Evolutionary conservation across 1,284 basidiomycete genomes (phyloP).

Genomic region (Fomes fomentarius): DNA sequence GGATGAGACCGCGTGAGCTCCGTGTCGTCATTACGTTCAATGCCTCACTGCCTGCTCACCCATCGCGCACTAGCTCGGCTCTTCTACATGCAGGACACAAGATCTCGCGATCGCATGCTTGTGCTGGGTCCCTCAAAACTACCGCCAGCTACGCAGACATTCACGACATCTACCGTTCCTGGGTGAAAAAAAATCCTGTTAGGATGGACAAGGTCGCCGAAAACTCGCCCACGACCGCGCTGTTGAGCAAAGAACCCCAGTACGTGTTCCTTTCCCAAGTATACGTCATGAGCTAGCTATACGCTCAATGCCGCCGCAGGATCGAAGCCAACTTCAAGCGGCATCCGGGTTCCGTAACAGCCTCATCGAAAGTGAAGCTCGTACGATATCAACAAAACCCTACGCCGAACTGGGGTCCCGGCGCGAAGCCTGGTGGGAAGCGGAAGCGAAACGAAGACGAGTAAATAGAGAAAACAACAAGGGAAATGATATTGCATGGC

Average conservation of each 20-base stretch:
- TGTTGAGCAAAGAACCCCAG: slow-evolving; percentile 72
- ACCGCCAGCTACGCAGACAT: slow-evolving; percentile 75
- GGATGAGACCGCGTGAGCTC: slow-evolving; percentile 71
- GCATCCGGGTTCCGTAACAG: slow-evolving; percentile 66
- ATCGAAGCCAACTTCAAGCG: slow-evolving; percentile 71
- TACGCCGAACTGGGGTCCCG: slow-evolving; percentile 90
- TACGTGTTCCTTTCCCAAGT: slow-evolving; percentile 38
- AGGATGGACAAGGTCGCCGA: slow-evolving; percentile 80
- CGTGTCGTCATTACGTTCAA: not conserved
- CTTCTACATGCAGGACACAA: slow-evolving; percentile 85
- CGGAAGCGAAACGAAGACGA: slow-evolving; percentile 48
- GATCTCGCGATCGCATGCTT: slow-evolving; percentile 90
- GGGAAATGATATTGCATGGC: slow-evolving; percentile 16
- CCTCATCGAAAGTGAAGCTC: slow-evolving; percentile 69
- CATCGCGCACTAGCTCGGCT: slow-evolving; percentile 63
- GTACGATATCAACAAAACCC: slow-evolving; percentile 95
- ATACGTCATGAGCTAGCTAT: no score
- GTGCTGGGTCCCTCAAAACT: slow-evolving; percentile 91
- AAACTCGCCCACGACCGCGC: slow-evolving; percentile 64
- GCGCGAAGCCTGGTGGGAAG: slow-evolving; percentile 56
- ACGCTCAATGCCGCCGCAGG: slow-evolving; percentile 40
- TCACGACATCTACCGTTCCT: slow-evolving; percentile 84
- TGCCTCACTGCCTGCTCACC: not conserved
- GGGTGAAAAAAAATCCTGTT: slow-evolving; percentile 84
- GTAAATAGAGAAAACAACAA: slow-evolving; percentile 18